Conservation (phyloP, 176 grass and related monocot species). For the Oropetium thomaeum region DNA sequence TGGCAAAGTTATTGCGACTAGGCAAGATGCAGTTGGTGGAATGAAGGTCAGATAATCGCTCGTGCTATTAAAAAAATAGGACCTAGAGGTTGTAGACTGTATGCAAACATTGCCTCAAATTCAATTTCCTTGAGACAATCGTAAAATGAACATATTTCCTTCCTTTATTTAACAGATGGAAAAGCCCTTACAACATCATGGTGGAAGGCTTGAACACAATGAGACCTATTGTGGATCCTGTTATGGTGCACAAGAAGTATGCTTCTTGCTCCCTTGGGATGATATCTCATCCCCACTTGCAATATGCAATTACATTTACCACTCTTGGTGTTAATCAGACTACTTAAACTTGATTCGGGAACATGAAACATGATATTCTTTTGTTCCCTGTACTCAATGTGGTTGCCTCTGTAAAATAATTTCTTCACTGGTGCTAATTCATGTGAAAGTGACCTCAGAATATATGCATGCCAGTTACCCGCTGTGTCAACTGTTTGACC, state of each 20-base stretch:
- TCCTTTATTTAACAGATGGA: conserved; percentile 59
- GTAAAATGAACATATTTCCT: conserved; percentile 16
- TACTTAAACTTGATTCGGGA: background rate
- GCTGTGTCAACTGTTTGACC: conserved; percentile 10
- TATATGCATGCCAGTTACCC: background rate
- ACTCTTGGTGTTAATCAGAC: background rate
- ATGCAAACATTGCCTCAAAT: background rate
- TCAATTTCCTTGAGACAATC: conserved; percentile 4
- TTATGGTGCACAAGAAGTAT: conserved; percentile 92
- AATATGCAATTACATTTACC: conserved; percentile 18
- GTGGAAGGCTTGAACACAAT: conserved; percentile 96
- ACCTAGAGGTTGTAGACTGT: background rate
- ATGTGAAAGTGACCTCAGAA: conserved; percentile 14
- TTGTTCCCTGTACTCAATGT: background rate
- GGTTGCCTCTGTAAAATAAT: background rate
- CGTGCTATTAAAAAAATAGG: conserved; percentile 17
- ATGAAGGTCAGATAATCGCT: conserved; percentile 60
- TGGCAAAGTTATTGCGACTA: conserved; percentile 78
- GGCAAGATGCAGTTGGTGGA: conserved; percentile 85
- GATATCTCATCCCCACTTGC: conserved; percentile 2
- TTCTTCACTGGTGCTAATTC: background rate
- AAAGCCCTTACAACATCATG: conserved; percentile 88
- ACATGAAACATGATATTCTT: background rate
- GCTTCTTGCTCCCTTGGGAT: conserved; percentile 11
- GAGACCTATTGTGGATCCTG: conserved; percentile 99